Conservation (phyloP, 345 rosid species). For the Gynandropsis gynandra region DNA sequence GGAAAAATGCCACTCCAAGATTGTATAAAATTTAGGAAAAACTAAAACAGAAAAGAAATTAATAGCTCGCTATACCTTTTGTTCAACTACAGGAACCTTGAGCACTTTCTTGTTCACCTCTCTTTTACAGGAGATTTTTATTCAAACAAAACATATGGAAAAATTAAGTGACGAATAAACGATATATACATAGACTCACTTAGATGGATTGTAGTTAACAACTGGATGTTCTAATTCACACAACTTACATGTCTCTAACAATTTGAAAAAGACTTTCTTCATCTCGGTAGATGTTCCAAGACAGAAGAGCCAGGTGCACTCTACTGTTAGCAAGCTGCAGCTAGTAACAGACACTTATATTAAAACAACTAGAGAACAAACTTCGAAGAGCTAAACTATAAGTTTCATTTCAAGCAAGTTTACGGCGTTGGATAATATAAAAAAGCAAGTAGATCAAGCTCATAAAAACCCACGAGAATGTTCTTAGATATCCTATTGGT, state of each 20-base stretch:
- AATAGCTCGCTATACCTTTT: constrained; percentile 52
- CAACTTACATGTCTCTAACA: constrained; percentile 88
- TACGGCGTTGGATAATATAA: too few species aligned
- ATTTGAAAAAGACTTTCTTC: constrained; percentile 97
- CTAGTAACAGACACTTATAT: too few species aligned
- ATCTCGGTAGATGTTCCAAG: constrained; percentile 31
- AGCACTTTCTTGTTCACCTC: constrained; percentile 98
- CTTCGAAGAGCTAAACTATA: too few species aligned
- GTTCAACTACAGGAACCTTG: constrained; percentile 93
- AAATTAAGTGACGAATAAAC: background rate
- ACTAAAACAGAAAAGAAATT: constrained; percentile 1
- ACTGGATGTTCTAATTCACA: background rate
- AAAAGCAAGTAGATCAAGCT: too few species aligned
- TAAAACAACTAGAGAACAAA: too few species aligned
- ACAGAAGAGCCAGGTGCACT: constrained; percentile 9
- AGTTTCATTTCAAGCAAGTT: too few species aligned
- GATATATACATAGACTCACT: constrained; percentile 5
- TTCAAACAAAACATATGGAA: constrained; percentile 4
- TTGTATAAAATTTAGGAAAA: too few species aligned
- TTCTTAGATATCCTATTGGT: too few species aligned
- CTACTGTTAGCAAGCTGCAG: too few species aligned
- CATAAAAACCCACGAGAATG: too few species aligned
- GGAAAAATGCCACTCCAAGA: too few species aligned
- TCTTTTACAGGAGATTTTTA: constrained; percentile 57
- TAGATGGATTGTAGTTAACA: too few species aligned